These are phyloP conservation scores for Backusella macrospora DNA, from an alignment of 192 early-diverging fungal species.

Conservation along the genomic window DNA sequence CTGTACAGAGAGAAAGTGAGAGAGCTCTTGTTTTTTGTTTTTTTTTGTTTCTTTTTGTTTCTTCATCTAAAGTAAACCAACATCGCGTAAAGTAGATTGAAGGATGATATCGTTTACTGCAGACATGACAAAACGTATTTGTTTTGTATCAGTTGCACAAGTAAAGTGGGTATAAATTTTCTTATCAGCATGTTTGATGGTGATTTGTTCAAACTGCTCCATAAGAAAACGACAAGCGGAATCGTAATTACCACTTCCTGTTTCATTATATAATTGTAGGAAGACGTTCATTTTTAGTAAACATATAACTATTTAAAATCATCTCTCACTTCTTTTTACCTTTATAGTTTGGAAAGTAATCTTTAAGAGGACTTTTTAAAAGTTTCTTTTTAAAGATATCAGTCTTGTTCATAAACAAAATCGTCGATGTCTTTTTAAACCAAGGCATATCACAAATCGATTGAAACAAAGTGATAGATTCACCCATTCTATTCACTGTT, in stretches of 20 bases:
- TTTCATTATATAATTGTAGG: not conserved
- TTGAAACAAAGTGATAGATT: slow-evolving; percentile 94
- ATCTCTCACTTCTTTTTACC: slow-evolving; percentile 38
- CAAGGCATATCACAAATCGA: slow-evolving; percentile 96
- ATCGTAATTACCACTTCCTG: slow-evolving; percentile 69
- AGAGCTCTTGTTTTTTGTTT: not conserved
- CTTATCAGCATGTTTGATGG: slow-evolving; percentile 71
- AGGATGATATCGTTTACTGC: slow-evolving; percentile 92
- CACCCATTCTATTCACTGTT: slow-evolving; percentile 95
- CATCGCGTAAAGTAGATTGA: not conserved
- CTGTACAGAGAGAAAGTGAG: not conserved
- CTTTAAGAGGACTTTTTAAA: slow-evolving; percentile 75
- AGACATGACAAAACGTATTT: slow-evolving; percentile 89
- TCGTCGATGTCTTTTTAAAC: slow-evolving; percentile 96
- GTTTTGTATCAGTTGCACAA: slow-evolving; percentile 83
- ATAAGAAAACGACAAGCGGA: slow-evolving; percentile 76
- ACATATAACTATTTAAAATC: not conserved
- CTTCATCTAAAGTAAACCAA: not conserved
- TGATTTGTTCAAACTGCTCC: slow-evolving; percentile 75
- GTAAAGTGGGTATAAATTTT: slow-evolving; percentile 89
- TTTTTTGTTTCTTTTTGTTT: not conserved
- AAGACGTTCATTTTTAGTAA: not conserved
- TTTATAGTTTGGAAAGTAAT: slow-evolving; percentile 89
- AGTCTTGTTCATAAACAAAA: slow-evolving; percentile 98
- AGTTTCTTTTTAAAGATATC: slow-evolving; percentile 96